A percentile compares a stretch with the other conserved stretches of the same genome.
Conservation (phyloP, 768 basidiomycete species). For the Tulasnella sp. region DNA sequence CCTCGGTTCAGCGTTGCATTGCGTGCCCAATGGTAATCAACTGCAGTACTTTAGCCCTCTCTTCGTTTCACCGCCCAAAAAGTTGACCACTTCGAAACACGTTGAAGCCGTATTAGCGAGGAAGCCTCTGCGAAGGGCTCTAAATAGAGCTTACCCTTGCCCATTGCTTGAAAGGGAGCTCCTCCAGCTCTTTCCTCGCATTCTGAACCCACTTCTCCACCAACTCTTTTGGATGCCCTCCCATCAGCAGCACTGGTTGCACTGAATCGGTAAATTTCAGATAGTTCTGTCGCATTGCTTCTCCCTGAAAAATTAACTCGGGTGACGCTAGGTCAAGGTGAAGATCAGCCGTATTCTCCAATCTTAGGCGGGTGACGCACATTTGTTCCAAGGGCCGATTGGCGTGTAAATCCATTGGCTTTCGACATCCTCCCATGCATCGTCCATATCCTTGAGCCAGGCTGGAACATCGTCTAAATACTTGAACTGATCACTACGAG, state of each 20-base stretch:
- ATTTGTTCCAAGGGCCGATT: constrained; percentile 15
- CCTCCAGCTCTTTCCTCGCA: constrained; percentile 1
- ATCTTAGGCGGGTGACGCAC: neutral
- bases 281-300: neutral
- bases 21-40: no score
- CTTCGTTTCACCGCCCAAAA: neutral
- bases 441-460: constrained; percentile 16
- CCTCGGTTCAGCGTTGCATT: no score
- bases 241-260: neutral
- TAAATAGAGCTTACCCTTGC: neutral
- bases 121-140: neutral
- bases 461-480: neutral
- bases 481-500: neutral
- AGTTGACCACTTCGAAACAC: neutral
- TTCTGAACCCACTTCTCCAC: neutral
- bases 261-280: neutral
- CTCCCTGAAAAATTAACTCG: neutral
- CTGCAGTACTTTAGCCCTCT: neutral
- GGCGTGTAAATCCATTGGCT: neutral
- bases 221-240: neutral
- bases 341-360: no score
- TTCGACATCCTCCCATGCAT: constrained; percentile 5
- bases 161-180: neutral
- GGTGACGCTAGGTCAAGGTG: neutral
- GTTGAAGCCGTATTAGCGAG: neutral